Evolutionary conservation across 176 grass and related monocot species (phyloP).

Genomic region (Ensete ventricosum): DNA sequence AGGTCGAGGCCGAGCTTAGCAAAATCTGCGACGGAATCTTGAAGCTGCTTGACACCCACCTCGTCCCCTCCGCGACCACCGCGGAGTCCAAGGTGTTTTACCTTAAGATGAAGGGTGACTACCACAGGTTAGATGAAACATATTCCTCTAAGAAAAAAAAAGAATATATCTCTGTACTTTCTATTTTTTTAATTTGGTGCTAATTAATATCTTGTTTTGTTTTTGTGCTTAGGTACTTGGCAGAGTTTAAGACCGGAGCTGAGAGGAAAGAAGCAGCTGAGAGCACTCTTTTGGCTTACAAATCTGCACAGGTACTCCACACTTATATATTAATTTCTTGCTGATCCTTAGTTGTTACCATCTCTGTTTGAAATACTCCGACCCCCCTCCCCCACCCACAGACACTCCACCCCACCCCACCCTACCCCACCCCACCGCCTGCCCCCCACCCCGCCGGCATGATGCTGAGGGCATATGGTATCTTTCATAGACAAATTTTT

Average conservation of each 20-base stretch:
- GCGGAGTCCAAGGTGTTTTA: constrained; percentile 6
- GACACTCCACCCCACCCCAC: too few relatives aligned
- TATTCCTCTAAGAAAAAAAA: neutral
- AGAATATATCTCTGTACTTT: neutral
- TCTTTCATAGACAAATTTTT: too few relatives aligned
- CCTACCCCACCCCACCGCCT: too few relatives aligned
- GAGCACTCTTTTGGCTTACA: constrained; percentile 4
- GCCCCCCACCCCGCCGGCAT: too few relatives aligned
- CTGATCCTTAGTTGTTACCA: neutral
- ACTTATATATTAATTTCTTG: neutral
- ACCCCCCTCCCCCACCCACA: too few relatives aligned
- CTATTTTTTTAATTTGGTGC: neutral
- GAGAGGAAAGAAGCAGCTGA: constrained; percentile 11
- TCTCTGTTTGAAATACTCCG: too few relatives aligned
- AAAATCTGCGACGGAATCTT: constrained; percentile 3
- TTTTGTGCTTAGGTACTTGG: neutral
- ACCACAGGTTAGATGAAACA: constrained; percentile 2
- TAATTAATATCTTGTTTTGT: neutral
- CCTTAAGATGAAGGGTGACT: constrained; percentile 9
- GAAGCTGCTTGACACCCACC: constrained; percentile 9
- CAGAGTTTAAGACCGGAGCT: constrained; percentile 2
- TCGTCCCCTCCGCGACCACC: neutral
- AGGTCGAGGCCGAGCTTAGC: neutral
- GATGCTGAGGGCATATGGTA: too few relatives aligned
- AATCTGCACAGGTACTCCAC: neutral